These are phyloP conservation scores for Tolypocladium guangdongense DNA, from an alignment of 2,329 filamentous ascomycete genomes.

Conservation along the genomic window DNA sequence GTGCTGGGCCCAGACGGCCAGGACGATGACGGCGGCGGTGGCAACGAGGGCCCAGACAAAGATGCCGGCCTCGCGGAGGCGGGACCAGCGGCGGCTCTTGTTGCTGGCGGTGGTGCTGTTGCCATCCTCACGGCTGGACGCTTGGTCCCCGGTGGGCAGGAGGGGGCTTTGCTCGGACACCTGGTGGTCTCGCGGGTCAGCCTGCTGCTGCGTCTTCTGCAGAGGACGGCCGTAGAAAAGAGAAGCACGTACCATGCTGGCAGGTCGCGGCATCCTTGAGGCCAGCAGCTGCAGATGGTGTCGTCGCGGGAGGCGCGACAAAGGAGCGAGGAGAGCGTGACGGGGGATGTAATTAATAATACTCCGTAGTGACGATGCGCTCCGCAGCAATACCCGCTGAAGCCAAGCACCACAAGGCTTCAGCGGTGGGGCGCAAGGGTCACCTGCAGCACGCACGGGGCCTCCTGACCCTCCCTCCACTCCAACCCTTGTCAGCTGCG, in stretches of 20 bases:
- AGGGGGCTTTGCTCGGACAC: slow-evolving; percentile 33
- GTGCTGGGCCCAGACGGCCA: slow-evolving; percentile 71
- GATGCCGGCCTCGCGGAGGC: slow-evolving; percentile 59
- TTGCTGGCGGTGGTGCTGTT: slow-evolving; percentile 2
- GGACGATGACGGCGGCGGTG: slow-evolving; percentile 65
- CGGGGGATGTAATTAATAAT: too few species aligned
- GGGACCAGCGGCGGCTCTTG: slow-evolving; percentile 21
- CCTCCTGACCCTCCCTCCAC: too few species aligned
- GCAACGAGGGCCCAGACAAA: slow-evolving; percentile 77
- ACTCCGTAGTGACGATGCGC: too few species aligned
- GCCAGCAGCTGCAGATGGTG: not conserved
- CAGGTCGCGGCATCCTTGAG: not conserved
- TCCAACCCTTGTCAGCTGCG: too few species aligned
- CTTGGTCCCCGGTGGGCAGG: slow-evolving; percentile 22
- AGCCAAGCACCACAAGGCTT: too few species aligned
- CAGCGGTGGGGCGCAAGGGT: too few species aligned
- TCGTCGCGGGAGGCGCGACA: not conserved
- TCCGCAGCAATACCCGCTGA: too few species aligned
- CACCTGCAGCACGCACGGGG: too few species aligned
- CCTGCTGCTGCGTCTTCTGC: not conserved
- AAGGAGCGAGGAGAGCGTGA: not conserved
- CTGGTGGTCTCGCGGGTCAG: slow-evolving; percentile 11
- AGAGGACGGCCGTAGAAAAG: not conserved
- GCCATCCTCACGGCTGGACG: slow-evolving; percentile 7
- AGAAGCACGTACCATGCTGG: slow-evolving; percentile 1